Percentiles rank a stretch among this genome's conserved stretches.
Evolutionary conservation across 352 stramenopile genomes (phyloP).

Genomic region (Phytophthora sp.): DNA sequence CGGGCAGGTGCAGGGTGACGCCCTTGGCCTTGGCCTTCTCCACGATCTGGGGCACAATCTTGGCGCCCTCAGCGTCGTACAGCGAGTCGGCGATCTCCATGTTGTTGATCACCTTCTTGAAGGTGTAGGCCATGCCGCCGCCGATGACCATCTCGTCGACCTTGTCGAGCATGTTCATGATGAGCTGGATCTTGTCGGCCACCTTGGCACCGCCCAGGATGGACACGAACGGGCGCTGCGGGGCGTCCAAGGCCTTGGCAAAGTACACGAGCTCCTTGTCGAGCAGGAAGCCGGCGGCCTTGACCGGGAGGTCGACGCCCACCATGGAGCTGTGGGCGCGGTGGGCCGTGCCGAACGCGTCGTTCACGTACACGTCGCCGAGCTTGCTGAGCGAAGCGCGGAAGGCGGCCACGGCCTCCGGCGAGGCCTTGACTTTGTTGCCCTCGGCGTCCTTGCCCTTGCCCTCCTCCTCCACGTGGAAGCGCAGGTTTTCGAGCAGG

Average conservation of each 20-base stretch:
- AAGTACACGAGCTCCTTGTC: constrained; percentile 99
- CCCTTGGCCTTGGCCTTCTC: constrained; percentile 98
- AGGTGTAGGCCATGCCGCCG: constrained; percentile 99
- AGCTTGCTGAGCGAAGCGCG: constrained; percentile 89
- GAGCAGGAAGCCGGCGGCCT: constrained; percentile 96
- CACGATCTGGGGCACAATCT: constrained; percentile 93
- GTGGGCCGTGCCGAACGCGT: constrained; percentile 99
- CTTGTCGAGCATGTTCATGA: constrained; percentile 99
- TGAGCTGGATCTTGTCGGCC: constrained; percentile 99
- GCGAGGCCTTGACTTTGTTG: constrained; percentile 89
- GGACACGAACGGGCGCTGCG: constrained; percentile 96
- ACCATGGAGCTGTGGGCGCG: constrained; percentile 98
- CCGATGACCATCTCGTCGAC: constrained; percentile 99
- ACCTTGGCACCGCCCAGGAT: constrained; percentile 99
- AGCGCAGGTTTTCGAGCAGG: constrained; percentile 99
- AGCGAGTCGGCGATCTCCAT: constrained; percentile 96
- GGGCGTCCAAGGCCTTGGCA: constrained; percentile 97
- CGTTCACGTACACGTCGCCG: constrained; percentile 99
- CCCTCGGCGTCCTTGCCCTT: constrained; percentile 83
- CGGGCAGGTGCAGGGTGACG: constrained; percentile 97
- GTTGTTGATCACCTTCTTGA: constrained; percentile 98
- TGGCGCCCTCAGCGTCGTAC: constrained; percentile 88
- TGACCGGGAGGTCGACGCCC: constrained; percentile 91
- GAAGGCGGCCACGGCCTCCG: constrained; percentile 95
- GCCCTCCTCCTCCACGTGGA: constrained; percentile 97